Evolutionary conservation across 495 filamentous ascomycete genomes (phyloP).

Genomic region (Neurospora discreta): DNA sequence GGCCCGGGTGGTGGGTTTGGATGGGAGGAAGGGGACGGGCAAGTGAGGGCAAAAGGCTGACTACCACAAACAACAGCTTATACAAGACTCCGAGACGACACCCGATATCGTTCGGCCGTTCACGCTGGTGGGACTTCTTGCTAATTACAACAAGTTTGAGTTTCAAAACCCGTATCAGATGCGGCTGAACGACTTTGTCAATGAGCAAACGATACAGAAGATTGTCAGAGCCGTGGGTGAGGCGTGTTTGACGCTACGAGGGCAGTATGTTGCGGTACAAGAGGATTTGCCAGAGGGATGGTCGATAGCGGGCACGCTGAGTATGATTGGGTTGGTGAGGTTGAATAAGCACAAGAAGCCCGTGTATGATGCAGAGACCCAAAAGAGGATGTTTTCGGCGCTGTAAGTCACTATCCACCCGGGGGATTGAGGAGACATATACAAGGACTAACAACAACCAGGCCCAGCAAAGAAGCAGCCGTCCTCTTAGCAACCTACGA

Average conservation of each 20-base stretch:
- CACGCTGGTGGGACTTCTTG: conserved; percentile 73
- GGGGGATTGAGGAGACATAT: not conserved
- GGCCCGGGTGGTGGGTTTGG: not conserved
- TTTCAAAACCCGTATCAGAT: conserved; percentile 94
- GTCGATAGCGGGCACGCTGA: conserved; percentile 67
- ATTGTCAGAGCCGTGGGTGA: conserved; percentile 65
- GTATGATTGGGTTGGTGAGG: conserved; percentile 68
- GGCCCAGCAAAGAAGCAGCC: conserved; percentile 67
- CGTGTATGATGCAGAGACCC: conserved; percentile 51
- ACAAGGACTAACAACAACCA: conserved; percentile 27
- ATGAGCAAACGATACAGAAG: conserved; percentile 74
- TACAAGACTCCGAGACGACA: conserved; percentile 65
- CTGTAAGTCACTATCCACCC: conserved; percentile 25
- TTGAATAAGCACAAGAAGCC: conserved; percentile 23
- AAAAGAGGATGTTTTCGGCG: conserved; percentile 64
- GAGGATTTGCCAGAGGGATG: conserved; percentile 90
- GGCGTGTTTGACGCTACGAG: conserved; percentile 53
- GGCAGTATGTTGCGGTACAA: conserved; percentile 76
- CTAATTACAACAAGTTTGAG: conserved; percentile 99
- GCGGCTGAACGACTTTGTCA: conserved; percentile 94
- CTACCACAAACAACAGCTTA: conserved; percentile 46
- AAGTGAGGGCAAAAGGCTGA: not conserved
- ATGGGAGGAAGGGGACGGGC: not conserved
- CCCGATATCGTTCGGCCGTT: conserved; percentile 61
- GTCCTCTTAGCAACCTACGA: conserved; percentile 82